Percentiles rank a stretch among this genome's conserved stretches.
These are phyloP conservation scores for Schrenkiella parvula DNA, from an alignment of 345 rosid species.

Conservation along the genomic window DNA sequence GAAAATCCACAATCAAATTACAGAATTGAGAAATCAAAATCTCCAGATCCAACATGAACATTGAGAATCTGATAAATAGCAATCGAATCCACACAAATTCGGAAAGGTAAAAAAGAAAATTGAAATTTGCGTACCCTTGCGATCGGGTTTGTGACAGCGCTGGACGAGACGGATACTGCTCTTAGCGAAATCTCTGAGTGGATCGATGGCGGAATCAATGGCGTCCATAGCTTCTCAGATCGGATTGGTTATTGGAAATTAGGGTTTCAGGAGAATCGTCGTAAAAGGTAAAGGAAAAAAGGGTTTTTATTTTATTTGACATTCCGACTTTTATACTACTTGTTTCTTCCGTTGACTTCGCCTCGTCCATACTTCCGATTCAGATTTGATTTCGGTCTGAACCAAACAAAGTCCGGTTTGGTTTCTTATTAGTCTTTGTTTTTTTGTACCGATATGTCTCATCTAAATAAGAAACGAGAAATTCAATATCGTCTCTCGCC, in stretches of 20 bases:
- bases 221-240: constrained; percentile 60
- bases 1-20: background rate
- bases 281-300: background rate
- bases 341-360: constrained; percentile 14
- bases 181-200: constrained; percentile 74
- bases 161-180: constrained; percentile 75
- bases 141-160: constrained; percentile 83
- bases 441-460: too few relatives aligned
- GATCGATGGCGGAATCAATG: constrained; percentile 56
- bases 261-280: constrained; percentile 24
- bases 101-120: background rate
- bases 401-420: constrained; percentile 17
- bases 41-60: background rate
- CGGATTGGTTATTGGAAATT: background rate
- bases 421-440: too few relatives aligned
- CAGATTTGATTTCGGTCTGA: background rate
- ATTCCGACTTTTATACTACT: background rate
- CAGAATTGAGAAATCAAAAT: background rate
- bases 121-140: constrained; percentile 39
- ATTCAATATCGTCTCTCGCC: too few relatives aligned
- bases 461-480: too few relatives aligned
- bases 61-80: background rate
- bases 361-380: background rate
- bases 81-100: background rate
- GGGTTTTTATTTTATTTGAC: background rate